Conservation (phyloP, 176 grass and related monocot genomes). For the Otatea glauca region DNA sequence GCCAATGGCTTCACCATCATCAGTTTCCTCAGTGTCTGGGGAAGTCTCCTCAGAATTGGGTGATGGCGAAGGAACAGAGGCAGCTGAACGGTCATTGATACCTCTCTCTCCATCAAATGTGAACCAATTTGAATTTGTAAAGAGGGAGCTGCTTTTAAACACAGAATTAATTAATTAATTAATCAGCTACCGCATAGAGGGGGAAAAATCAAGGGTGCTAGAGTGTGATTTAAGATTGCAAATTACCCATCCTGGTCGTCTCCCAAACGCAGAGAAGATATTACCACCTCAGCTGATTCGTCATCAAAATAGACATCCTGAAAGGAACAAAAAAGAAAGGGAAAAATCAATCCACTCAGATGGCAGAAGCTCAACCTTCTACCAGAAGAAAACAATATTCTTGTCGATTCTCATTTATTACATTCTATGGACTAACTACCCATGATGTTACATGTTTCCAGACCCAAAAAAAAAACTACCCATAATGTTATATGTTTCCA, state of each 20-base stretch:
- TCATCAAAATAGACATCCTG: constrained; percentile 99
- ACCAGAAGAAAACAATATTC: neutral
- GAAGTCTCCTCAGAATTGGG: constrained; percentile 65
- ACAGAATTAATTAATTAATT: constrained; percentile 27
- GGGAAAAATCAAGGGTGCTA: neutral
- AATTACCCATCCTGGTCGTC: constrained; percentile 87
- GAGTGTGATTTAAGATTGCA: constrained; percentile 25
- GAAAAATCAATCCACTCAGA: constrained; percentile 28
- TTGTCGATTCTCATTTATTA: neutral
- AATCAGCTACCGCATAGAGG: constrained; percentile 26
- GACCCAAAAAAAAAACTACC: neutral
- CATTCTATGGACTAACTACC: neutral
- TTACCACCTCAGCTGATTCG: constrained; percentile 94
- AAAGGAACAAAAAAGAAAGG: neutral
- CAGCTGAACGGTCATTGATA: constrained; percentile 58
- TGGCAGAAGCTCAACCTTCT: constrained; percentile 18
- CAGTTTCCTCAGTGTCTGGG: constrained; percentile 42
- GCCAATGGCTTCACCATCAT: constrained; percentile 51
- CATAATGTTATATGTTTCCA: neutral
- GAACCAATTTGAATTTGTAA: constrained; percentile 99
- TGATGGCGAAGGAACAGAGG: constrained; percentile 67
- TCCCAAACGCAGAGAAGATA: constrained; percentile 82
- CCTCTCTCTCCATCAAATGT: constrained; percentile 92
- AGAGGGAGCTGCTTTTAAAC: constrained; percentile 70
- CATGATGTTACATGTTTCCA: constrained; percentile 7